phyloP scores from a whole-genome alignment of 371 early-diverging fungal genomes.

The Mortierella sp. region DNA sequence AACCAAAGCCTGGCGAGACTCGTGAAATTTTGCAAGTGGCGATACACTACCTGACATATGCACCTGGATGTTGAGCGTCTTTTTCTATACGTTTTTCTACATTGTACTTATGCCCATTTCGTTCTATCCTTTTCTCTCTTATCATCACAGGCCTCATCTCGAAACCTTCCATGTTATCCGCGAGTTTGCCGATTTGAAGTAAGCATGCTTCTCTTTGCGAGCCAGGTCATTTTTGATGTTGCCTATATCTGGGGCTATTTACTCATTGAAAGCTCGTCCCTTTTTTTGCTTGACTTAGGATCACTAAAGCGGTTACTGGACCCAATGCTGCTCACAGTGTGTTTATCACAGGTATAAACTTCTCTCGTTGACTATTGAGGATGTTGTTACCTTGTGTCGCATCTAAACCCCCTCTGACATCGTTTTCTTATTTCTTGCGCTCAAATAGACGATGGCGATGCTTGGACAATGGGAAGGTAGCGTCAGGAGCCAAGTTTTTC shows the following conservation, averaged over 20 bases:
- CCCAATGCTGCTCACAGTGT: conserved; percentile 62
- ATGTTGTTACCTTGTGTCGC: neutral
- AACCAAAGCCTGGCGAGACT: conserved; percentile 54
- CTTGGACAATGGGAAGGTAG: conserved; percentile 61
- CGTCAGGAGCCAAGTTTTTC: neutral
- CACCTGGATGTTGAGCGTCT: neutral
- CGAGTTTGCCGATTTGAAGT: conserved; percentile 62
- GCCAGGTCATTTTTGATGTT: neutral
- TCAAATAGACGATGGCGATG: conserved; percentile 57
- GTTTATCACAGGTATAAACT: conserved; percentile 55
- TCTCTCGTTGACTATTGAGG: neutral
- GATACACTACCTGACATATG: neutral
- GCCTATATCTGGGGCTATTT: neutral
- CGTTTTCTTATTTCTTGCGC: neutral
- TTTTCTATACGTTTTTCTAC: neutral
- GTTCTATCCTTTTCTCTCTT: neutral
- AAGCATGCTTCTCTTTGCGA: neutral
- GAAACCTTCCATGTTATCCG: conserved; percentile 61
- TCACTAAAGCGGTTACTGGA: conserved; percentile 58
- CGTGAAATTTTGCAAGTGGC: conserved; percentile 37
- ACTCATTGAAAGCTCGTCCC: neutral
- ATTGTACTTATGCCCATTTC: neutral
- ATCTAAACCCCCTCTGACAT: neutral
- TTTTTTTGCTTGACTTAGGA: conserved; percentile 19
- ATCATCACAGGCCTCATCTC: conserved; percentile 47